Conservation (phyloP, 2,329 filamentous ascomycete genomes). For the Dactylellina sp. region DNA sequence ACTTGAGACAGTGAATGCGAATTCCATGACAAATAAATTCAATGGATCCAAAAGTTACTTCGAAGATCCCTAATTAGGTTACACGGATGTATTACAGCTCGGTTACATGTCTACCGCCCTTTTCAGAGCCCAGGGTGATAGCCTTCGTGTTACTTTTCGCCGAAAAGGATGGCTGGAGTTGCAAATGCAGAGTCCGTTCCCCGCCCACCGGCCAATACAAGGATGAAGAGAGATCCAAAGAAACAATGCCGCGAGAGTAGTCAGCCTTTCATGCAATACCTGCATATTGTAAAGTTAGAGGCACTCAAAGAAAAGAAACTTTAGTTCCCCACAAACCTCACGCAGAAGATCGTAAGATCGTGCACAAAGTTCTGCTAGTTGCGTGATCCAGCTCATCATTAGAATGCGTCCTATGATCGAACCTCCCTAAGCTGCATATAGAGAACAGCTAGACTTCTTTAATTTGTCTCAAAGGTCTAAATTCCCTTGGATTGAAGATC, state of each 20-base stretch:
- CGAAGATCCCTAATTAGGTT: not conserved
- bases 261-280: too few relatives aligned
- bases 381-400: not conserved
- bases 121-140: not conserved
- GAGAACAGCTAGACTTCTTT: too few relatives aligned
- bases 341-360: not conserved
- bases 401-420: not conserved
- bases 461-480: too few relatives aligned
- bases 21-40: not conserved
- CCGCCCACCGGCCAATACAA: too few relatives aligned
- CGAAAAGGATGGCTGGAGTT: not conserved
- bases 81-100: not conserved
- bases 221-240: too few relatives aligned
- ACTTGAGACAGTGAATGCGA: not conserved
- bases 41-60: not conserved
- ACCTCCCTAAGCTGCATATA: not conserved
- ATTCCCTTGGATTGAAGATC: too few relatives aligned
- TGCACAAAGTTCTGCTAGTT: not conserved
- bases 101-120: not conserved
- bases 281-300: too few relatives aligned
- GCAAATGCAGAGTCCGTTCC: not conserved
- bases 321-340: not conserved
- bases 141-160: not conserved
- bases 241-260: too few relatives aligned
- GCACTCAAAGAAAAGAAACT: not conserved